phyloP scores from a whole-genome alignment of 139 green algal species.

The Chlorella sp. region DNA sequence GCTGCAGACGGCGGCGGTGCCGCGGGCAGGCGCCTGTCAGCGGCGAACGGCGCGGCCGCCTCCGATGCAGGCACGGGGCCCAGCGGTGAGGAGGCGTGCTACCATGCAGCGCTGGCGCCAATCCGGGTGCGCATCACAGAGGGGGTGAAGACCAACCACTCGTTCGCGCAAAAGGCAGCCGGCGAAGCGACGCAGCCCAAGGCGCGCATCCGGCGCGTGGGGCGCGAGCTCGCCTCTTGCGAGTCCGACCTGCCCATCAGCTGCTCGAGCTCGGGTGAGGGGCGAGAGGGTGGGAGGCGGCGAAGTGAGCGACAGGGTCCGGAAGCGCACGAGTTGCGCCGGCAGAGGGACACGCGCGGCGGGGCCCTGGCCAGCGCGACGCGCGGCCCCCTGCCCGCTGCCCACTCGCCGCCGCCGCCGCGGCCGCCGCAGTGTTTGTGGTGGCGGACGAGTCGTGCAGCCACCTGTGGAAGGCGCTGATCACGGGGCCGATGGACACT shows the following conservation, averaged over 20 bases:
- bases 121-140: slow-evolving; percentile 31
- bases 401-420: no score
- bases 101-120: slow-evolving; percentile 13
- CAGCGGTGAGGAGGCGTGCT: neutral
- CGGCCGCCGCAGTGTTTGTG: slow-evolving; percentile 69
- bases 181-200: slow-evolving; percentile 35
- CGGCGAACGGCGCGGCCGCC: slow-evolving; percentile 5
- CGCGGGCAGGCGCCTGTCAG: neutral
- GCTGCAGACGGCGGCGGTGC: neutral
- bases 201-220: slow-evolving; percentile 41
- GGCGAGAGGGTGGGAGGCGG: no score
- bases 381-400: no score
- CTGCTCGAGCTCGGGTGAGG: no score
- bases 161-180: no score
- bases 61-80: neutral
- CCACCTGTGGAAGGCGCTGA: slow-evolving; percentile 72
- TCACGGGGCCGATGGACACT: slow-evolving; percentile 45
- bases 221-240: slow-evolving; percentile 65
- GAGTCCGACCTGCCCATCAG: slow-evolving; percentile 56
- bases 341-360: no score
- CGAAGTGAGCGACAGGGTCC: no score
- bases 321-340: no score
- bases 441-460: slow-evolving; percentile 57
- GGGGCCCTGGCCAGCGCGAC: no score
- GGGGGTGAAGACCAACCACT: slow-evolving; percentile 35